Base-by-base conservation (phyloP, 371 early-diverging fungal genomes). In the Capillidium heterosporum region DNA sequence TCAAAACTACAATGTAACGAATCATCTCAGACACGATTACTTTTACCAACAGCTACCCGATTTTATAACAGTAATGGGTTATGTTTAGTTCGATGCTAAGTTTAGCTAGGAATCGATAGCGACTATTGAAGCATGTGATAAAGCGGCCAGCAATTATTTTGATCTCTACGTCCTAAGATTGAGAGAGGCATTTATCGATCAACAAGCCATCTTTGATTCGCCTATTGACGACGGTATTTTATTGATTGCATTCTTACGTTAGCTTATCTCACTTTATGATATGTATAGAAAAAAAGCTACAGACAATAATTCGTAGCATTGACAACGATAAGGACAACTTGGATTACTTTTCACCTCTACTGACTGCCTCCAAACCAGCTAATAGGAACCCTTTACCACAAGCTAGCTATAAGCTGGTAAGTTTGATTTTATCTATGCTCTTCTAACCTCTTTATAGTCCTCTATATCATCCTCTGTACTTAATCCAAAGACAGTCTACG, bases 401-500 rank as follows among this genome's bases (percentile, higher is more conserved):
- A 24, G 31, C 39, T 39, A 32, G 19, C 39, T 31, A 53, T n/a
- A 53, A 21, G 29, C 29, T 39, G 23, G 17, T 44, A 44, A 19
- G 19, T 44, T 44, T 44, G 17, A 19, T 7, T 44, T 8, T 15
- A 1, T 44, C 19, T 8, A 44, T 17, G 7, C 5, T 19, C 5
- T 7, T 15, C 19, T 15, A 44, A 17, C n/a, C 19, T 7, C 44
- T n/a, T 35, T 28, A 48, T 62, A 78, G 78, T 80, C 80, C 19
- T 57, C 71, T 1, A 66, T 71, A 42, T 82, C 80, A 17, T 60
- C 73, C 40, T 68, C 67, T 42, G 67, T 78, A 39, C 66, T 78
- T 44, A 78, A 77, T 54, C 74, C 80, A 0, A 73, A 70, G 49
- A 79, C 77, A 11, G 71, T 78, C 15, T 89, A 87, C 69, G 86